Base-by-base conservation (phyloP, 495 filamentous ascomycete genomes). In the Penicillium psychrofluorescens region DNA sequence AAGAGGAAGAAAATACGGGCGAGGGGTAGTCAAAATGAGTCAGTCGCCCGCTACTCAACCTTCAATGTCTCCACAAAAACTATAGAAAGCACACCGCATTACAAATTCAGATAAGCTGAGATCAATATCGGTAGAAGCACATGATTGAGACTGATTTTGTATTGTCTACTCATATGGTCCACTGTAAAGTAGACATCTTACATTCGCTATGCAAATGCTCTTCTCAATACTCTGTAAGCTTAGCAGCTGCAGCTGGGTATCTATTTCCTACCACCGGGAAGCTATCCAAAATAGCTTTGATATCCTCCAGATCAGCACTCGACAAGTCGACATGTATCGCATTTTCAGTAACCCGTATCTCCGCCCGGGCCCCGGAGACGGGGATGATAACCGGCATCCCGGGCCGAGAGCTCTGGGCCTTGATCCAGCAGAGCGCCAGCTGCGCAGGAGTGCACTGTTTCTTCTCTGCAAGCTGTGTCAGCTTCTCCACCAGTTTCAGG, bases 371-470 rank as follows among this genome's bases (percentile, higher is more conserved):
- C 3, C 87, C 85, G 0, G 84, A 85, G 44, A 92, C 88, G 2
- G 86, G 86, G 33, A 90, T 78, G 52, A 89, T 79, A 4, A 64
- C 59, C 4, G 77, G 72, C 48, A 75, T 67, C 6, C 75, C 77
- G 29, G 75, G 57, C 32, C 66, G 59, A 22, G 65, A 58, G 28
- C 72, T 67, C 40, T 78, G 61, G 1, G 63, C 59, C 35, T 57
- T 58, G 1, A 79, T 67, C 85, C 87, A 95, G 12, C 64, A 71
- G 38, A 92, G 67, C 9, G 85, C 86, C 22, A 91, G 58, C 67
- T 92, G 85, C 0, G 78, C 78, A 1, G 80, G 58, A 8, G 80
- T 85, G 51, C 76, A 79, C 7, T 75, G 76, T 66, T 87, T 90
- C 50, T 61, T 56, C 53, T 63, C 51, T 2, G 88, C 86, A 40